A percentile compares a stretch with the other conserved stretches of the same genome.
Evolutionary conservation across 805 yeast species (phyloP).

Genomic region (Cyberlindnera xishuangbannaensis): DNA sequence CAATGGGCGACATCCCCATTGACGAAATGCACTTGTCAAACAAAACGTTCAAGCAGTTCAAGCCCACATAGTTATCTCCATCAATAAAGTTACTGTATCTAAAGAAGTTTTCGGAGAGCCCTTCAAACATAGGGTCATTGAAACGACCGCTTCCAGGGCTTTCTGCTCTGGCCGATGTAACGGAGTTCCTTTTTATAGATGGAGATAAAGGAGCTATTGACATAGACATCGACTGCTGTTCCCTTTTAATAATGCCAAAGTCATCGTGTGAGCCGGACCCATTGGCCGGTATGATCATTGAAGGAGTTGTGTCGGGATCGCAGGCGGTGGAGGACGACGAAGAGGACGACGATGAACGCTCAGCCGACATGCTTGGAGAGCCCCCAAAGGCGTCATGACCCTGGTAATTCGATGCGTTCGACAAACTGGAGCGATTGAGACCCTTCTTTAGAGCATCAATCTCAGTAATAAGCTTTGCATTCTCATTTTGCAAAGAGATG

Average conservation of each 20-base stretch:
- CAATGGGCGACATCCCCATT: constrained; percentile 20
- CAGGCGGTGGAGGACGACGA: constrained; percentile 3
- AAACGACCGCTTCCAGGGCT: no score
- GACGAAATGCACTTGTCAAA: constrained; percentile 14
- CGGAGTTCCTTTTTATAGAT: not conserved
- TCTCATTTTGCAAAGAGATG: constrained; percentile 53
- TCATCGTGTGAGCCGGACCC: constrained; percentile 1
- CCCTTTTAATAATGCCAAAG: no score
- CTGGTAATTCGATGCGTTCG: no score
- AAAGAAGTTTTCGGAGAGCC: constrained; percentile 19
- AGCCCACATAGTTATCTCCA: constrained; percentile 22
- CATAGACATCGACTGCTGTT: not conserved
- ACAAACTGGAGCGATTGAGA: no score
- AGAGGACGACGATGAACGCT: no score
- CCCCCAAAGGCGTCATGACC: no score
- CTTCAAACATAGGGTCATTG: constrained; percentile 1
- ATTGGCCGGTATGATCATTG: constrained; percentile 3
- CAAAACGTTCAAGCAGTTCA: constrained; percentile 20
- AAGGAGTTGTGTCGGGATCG: constrained; percentile 1
- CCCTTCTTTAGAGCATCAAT: constrained; percentile 24
- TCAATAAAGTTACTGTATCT: constrained; percentile 21
- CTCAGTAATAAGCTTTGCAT: constrained; percentile 34
- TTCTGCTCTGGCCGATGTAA: no score
- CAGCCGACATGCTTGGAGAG: no score
- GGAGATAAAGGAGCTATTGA: constrained; percentile 7